Evolutionary conservation across 2,329 filamentous ascomycete species (phyloP), one percentile per base, ranked within the genome.

Genomic region (Verticillium isaacii): DNA sequence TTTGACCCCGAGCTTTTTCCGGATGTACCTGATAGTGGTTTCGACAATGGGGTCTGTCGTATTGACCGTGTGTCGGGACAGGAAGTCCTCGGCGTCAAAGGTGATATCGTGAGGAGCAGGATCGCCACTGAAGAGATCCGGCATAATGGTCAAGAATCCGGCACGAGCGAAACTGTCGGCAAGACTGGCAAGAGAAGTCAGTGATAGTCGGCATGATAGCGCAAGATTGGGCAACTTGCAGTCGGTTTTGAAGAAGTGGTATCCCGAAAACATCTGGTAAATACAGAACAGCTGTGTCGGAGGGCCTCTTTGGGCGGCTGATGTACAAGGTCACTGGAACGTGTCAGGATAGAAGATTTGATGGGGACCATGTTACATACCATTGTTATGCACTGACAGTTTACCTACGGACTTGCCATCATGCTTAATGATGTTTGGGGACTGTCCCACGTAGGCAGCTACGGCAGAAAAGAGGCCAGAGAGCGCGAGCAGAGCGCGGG

Each of bases 131-230:
- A 90, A 89, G 58, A 90, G 76, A 71, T 91, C 89, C 2, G 88
- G 89, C 62, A 88, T 80, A 57, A 89, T 75, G 64, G 83, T 81
- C 59, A 89, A 78, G 76, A 89, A 91, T 66, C 88, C 88, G 66
- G 86, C 86, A 62, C 82, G 80, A 59, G 89, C 89, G 72, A 85
- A 88, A 68, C 85, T 81, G 76, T 91, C 89, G 68, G 86, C 87
- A 63, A 90, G 68, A 0, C 71, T 73, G 50, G 1, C 8, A 14
- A 1, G 2, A 15, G 14, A 5, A 6, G 55, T 62, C 11, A 60
- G n/a, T 25, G 23, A 14, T 37, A 0, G 7, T 14, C 8, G 2
- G 1, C 0, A 19, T 2, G 6, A 15, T 11, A 5, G 23, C 4
- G 9, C 32, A 5, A 3, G 25, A 1, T 5, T 11, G 2, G 1